phyloP scores from a whole-genome alignment of 1,139 yeast genomes.

The Debaryomycetaceae sp. region DNA sequence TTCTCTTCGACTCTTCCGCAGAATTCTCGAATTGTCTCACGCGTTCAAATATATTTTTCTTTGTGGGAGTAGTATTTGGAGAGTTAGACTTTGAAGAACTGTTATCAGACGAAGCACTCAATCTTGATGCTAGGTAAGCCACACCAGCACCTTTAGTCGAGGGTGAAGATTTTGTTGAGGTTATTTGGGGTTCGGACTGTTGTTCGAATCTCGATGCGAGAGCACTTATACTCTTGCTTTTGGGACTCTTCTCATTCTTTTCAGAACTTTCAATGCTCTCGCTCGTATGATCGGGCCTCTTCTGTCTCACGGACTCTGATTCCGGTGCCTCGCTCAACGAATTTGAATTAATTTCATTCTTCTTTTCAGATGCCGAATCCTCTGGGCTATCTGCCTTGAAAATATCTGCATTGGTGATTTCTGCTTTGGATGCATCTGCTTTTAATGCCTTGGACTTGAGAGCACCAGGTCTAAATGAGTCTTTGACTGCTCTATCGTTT shows the following conservation, averaged over 20 bases:
- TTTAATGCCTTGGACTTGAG: no score
- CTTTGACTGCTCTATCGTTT: no score
- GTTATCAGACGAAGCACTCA: slow-evolving; percentile 10
- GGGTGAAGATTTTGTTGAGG: slow-evolving; percentile 4
- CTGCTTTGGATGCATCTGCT: no score
- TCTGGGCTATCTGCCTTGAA: no score
- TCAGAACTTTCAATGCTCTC: no score
- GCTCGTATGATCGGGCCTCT: no score
- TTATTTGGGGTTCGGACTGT: slow-evolving; percentile 1
- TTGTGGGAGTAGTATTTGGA: slow-evolving; percentile 14
- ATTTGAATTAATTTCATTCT: no score
- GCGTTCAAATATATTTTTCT: slow-evolving; percentile 32
- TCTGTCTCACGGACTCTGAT: no score
- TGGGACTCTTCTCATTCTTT: slow-evolving; percentile 7
- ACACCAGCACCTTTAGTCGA: slow-evolving; percentile 10
- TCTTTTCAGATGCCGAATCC: no score
- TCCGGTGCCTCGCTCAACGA: no score
- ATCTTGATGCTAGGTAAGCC: slow-evolving; percentile 11
- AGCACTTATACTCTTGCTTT: slow-evolving; percentile 13
- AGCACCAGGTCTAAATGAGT: no score
- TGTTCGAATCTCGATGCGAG: slow-evolving; percentile 18
- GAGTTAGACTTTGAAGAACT: slow-evolving; percentile 4
- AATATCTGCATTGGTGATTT: no score
- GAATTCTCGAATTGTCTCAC: slow-evolving; percentile 40
- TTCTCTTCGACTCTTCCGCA: slow-evolving; percentile 6